Evolutionary conservation across 495 filamentous ascomycete species (phyloP).

Genomic region (Friedmanniomyces endolithicus): DNA sequence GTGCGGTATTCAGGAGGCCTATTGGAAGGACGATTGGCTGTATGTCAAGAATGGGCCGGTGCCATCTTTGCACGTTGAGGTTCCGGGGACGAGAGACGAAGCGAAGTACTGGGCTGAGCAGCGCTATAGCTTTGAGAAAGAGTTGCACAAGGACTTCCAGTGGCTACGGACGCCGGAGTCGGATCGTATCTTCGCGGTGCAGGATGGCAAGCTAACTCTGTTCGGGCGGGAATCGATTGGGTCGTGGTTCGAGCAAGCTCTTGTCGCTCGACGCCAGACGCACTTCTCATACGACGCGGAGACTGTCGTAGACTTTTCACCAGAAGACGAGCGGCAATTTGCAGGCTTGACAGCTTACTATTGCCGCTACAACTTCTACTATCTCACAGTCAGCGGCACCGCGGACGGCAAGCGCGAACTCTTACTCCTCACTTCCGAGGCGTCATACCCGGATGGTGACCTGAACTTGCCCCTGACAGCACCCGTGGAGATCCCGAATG

Average conservation of each 20-base stretch:
- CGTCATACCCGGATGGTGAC: background rate
- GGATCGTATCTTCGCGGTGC: background rate
- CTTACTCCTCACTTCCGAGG: background rate
- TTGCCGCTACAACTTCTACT: slow-evolving; percentile 1
- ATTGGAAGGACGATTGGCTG: slow-evolving; percentile 45
- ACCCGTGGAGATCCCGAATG: background rate
- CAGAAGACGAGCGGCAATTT: background rate
- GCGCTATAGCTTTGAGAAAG: slow-evolving; percentile 36
- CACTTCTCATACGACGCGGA: slow-evolving; percentile 4
- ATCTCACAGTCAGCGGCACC: background rate
- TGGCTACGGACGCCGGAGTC: slow-evolving; percentile 1
- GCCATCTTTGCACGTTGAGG: slow-evolving; percentile 40
- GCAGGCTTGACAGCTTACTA: slow-evolving; percentile 1
- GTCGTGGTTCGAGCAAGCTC: slow-evolving; percentile 1
- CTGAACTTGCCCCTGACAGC: background rate
- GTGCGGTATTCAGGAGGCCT: slow-evolving; percentile 42
- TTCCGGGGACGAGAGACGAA: slow-evolving; percentile 38
- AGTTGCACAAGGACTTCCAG: slow-evolving; percentile 6
- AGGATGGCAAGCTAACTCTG: background rate
- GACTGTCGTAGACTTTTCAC: background rate
- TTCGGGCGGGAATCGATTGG: background rate
- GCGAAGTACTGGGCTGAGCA: slow-evolving; percentile 40
- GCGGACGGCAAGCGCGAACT: slow-evolving; percentile 3
- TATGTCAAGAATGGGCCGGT: slow-evolving; percentile 45
- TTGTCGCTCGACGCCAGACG: background rate